Percentiles rank a stretch among this genome's conserved stretches.
Conservation (phyloP, 2,329 filamentous ascomycete genomes). For the Sordariomycetes sp. region DNA sequence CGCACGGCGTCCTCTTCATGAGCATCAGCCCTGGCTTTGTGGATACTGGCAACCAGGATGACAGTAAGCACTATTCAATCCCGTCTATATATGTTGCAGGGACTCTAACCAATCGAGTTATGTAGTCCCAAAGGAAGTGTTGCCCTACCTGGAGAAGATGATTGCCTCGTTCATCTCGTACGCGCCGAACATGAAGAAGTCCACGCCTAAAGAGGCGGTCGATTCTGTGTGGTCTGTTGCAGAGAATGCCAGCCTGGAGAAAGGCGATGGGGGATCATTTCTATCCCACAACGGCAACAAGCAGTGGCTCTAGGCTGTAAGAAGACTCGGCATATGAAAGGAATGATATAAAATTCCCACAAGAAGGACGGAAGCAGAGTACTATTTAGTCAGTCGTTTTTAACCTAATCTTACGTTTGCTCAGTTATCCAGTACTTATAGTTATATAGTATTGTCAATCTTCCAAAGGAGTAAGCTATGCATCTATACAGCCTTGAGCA, state of each 20-base stretch:
- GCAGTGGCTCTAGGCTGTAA: background rate
- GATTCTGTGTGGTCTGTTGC: background rate
- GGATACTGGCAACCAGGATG: background rate
- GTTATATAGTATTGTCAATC: too few species aligned
- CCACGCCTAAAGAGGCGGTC: background rate
- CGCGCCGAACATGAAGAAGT: background rate
- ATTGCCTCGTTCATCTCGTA: background rate
- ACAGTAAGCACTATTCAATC: background rate
- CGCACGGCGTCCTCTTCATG: constrained; percentile 38
- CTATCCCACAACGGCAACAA: background rate
- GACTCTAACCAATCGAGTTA: background rate
- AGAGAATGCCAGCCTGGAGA: background rate
- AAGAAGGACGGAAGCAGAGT: too few species aligned
- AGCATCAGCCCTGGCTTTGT: background rate
- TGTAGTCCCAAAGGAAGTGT: background rate
- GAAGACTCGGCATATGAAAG: too few species aligned
- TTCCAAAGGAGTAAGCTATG: too few species aligned
- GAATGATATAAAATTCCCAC: too few species aligned
- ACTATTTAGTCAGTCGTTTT: too few species aligned
- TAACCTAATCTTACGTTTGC: too few species aligned
- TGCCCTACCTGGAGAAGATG: background rate
- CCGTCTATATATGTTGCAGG: too few species aligned
- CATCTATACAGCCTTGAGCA: too few species aligned
- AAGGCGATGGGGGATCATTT: background rate
- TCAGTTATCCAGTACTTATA: too few species aligned